Base-by-base conservation (phyloP, 305 asterid genomes). In the Plantago rigida region DNA sequence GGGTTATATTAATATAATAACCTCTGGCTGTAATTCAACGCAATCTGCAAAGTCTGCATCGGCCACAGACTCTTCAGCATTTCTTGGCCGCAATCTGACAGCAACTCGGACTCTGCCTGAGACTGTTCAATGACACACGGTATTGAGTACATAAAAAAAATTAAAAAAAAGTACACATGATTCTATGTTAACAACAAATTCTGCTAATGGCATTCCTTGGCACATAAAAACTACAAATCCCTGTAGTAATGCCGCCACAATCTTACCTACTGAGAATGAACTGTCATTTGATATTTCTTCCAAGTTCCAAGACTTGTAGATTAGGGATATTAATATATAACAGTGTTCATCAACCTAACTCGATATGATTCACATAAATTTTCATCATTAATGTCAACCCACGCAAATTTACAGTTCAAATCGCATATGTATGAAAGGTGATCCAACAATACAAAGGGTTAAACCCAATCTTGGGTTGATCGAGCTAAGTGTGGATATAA, bases 11-110 rank as follows among this genome's bases (percentile, higher is more conserved):
- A 41, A 41, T 1, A 2, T 5, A 31, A 4, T 13, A 14, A 87
- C 97, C 95, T 89, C 97, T 36, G 96, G 95, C 71, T 85, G 97
- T 82, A 85, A 73, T 74, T 89, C 94, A 47, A 89, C 90, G 65
- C 94, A 89, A 75, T 89, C 94, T 58, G 88, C 84, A 68, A 87
- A 85, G 80, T 89, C 97, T 57, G 94, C 79, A 76, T 89, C 97
- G 5, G 87, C 79, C 44, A 63, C 80, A 75, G 77, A 75, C 80
- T 89, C 97, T 69, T 87, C 94, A 4, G 85, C 82, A 77, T 83
- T 89, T 69, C 77, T 81, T 49, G 96, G 96, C 53, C 97, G 71
- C 67, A 89, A 79, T 72, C 97, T 73, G 28, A 89, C 97, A 19
- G 94, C 93, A 69, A 89, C 94, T 66, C 97, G 78, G 59, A 89